phyloP scores from a whole-genome alignment of 805 yeast species.

The Zygoascus ofunaensis region DNA sequence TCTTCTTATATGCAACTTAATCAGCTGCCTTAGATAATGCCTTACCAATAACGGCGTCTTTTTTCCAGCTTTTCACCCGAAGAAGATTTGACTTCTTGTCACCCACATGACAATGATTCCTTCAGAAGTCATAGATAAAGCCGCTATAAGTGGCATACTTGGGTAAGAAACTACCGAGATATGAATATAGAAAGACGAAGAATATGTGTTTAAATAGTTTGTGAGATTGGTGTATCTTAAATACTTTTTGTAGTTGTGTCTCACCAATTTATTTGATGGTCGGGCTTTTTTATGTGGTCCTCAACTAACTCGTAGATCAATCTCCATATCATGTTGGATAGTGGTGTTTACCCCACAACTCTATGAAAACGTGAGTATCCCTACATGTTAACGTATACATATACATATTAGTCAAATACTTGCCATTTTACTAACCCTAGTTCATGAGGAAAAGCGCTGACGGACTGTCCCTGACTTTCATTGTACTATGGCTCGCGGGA shows the following conservation, averaged over 20 bases:
- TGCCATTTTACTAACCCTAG: constrained; percentile 19
- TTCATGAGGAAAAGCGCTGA: constrained; percentile 78
- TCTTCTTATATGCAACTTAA: too few relatives aligned
- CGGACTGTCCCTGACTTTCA: constrained; percentile 79
- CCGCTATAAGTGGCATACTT: constrained; percentile 57
- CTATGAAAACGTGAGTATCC: constrained; percentile 55
- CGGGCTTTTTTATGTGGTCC: too few relatives aligned
- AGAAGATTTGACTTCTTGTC: too few relatives aligned
- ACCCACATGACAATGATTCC: not conserved
- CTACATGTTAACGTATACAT: not conserved
- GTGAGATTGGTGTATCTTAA: too few relatives aligned
- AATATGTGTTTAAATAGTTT: not conserved
- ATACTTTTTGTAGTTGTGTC: too few relatives aligned
- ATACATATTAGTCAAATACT: too few relatives aligned
- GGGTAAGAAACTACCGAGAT: constrained; percentile 29
- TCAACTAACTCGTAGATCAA: too few relatives aligned
- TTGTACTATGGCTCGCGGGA: constrained; percentile 85
- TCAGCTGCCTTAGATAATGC: too few relatives aligned
- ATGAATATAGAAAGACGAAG: not conserved
- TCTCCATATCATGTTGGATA: constrained; percentile 95
- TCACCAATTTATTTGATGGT: too few relatives aligned
- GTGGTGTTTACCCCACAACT: constrained; percentile 96
- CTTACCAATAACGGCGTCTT: too few relatives aligned
- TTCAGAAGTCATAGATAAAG: not conserved
- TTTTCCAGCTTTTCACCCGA: too few relatives aligned